Percentiles rank a stretch among this genome's conserved stretches.
Evolutionary conservation across 148 eudicot genomes (phyloP).

Genomic region (Silene uniflora): DNA sequence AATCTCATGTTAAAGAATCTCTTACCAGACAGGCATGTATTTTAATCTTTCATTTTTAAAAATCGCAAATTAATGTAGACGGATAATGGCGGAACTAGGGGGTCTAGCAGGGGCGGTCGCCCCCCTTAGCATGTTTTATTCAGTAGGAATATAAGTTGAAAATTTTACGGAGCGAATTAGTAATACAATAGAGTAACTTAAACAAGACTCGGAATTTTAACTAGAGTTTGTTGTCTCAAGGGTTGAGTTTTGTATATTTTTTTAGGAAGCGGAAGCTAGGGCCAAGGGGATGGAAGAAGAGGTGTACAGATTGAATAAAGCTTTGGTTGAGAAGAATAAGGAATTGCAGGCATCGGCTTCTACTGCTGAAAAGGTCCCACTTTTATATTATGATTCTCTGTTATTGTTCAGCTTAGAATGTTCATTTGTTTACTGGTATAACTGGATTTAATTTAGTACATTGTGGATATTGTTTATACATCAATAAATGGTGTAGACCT

Average conservation of each 20-base stretch:
- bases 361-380: conserved; percentile 60
- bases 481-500: not conserved
- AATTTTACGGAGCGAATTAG: too few species aligned
- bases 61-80: too few species aligned
- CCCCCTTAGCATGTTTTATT: too few species aligned
- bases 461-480: conserved; percentile 7
- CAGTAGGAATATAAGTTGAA: too few species aligned
- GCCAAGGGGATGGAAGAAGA: conserved; percentile 74
- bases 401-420: conserved; percentile 13
- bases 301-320: conserved; percentile 54
- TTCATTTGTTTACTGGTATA: not conserved
- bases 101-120: too few species aligned
- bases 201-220: too few species aligned
- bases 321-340: conserved; percentile 68
- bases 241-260: not conserved
- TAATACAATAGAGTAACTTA: too few species aligned
- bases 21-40: conserved; percentile 63
- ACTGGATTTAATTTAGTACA: not conserved
- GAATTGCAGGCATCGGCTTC: conserved; percentile 59
- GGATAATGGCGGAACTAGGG: too few species aligned
- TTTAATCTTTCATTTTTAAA: conserved; percentile 10
- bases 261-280: conserved; percentile 78
- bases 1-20: conserved; percentile 60
- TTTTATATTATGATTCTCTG: conserved; percentile 16
- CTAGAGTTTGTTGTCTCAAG: too few species aligned